Percentiles rank a stretch among this genome's conserved stretches.
Conservation (phyloP, 495 filamentous ascomycete species). For the Penicillium malachiteum region DNA sequence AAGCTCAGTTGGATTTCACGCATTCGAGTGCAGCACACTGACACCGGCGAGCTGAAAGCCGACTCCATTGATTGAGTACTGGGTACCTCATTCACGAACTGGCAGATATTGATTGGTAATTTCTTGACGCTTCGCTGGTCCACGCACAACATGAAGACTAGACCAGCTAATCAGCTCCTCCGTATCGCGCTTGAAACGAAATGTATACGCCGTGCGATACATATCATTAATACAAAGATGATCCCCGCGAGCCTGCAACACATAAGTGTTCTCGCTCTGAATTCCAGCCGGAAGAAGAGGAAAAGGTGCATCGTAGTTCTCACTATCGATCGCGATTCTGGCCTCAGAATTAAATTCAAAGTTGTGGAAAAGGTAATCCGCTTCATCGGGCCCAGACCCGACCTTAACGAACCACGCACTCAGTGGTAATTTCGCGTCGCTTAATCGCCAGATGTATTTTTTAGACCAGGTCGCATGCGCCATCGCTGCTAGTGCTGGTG, state of each 20-base stretch:
- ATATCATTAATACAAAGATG: constrained; percentile 51
- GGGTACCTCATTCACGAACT: no score
- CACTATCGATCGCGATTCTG: neutral
- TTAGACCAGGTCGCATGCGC: constrained; percentile 39
- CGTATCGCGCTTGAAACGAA: constrained; percentile 33
- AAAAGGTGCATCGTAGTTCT: constrained; percentile 29
- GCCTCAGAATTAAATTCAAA: constrained; percentile 31
- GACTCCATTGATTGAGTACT: no score
- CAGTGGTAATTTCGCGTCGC: constrained; percentile 25
- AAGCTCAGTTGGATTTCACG: no score
- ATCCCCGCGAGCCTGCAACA: constrained; percentile 40
- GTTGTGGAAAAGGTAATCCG: constrained; percentile 48
- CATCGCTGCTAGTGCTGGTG: constrained; percentile 13
- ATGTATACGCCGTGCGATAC: constrained; percentile 50
- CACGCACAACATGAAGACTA: constrained; percentile 47
- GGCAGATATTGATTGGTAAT: constrained; percentile 40
- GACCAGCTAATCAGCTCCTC: constrained; percentile 47
- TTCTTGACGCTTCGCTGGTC: constrained; percentile 50
- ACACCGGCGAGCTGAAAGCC: no score
- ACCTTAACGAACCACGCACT: constrained; percentile 52
- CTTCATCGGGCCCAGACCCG: constrained; percentile 31
- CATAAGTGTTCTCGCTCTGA: constrained; percentile 17
- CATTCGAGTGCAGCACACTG: no score
- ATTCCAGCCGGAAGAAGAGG: constrained; percentile 18
- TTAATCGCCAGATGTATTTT: constrained; percentile 47